These are phyloP conservation scores for Cystofilobasidium macerans DNA, from an alignment of 768 basidiomycete genomes.

Conservation along the genomic window DNA sequence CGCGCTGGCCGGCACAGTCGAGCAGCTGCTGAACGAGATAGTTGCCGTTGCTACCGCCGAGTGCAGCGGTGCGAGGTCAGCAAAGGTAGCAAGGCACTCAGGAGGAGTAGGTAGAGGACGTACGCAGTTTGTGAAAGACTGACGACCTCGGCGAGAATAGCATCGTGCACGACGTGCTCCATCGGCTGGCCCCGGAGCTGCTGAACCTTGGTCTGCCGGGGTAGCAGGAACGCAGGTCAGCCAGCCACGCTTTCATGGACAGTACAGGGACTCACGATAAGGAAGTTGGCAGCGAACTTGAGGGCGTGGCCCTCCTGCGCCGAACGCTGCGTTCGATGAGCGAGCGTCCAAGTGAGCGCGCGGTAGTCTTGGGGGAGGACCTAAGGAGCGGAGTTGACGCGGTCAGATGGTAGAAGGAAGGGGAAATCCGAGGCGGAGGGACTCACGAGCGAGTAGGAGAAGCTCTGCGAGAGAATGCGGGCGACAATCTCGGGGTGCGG, in stretches of 20 bases:
- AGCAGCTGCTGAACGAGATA: constrained; percentile 37
- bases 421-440: not conserved
- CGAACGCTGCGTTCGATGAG: constrained; percentile 20
- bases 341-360: constrained; percentile 25
- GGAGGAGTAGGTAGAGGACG: constrained; percentile 1
- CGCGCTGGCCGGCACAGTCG: constrained; percentile 30
- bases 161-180: constrained; percentile 23
- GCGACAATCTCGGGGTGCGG: constrained; percentile 15
- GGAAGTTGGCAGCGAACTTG: constrained; percentile 27
- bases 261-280: constrained; percentile 14
- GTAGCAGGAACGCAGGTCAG: not conserved
- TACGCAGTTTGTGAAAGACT: constrained; percentile 24
- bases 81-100: not conserved
- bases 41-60: constrained; percentile 34
- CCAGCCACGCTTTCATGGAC: no score
- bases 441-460: constrained; percentile 26
- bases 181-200: constrained; percentile 24
- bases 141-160: constrained; percentile 21
- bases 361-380: constrained; percentile 22
- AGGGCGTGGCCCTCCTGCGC: constrained; percentile 25
- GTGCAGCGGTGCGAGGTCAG: not conserved
- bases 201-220: constrained; percentile 18
- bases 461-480: constrained; percentile 22
- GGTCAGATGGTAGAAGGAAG: not conserved
- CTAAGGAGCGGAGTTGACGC: not conserved